Conservation (phyloP, 495 filamentous ascomycete species). For the Penicilliopsis zonata region DNA sequence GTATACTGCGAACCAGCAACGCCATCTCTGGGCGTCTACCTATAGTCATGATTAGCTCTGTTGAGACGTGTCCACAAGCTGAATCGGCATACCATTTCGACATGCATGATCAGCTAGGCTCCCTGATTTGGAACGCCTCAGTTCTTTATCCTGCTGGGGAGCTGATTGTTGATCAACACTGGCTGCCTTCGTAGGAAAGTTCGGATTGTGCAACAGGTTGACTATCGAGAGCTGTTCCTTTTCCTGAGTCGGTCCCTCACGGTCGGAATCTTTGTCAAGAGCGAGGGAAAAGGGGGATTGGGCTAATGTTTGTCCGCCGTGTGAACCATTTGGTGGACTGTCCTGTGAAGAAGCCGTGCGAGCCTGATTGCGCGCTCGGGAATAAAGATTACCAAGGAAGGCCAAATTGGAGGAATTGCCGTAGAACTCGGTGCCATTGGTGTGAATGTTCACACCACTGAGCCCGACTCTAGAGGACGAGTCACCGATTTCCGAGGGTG, state of each 20-base stretch:
- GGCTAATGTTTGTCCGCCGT: neutral
- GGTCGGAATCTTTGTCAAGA: conserved; percentile 2
- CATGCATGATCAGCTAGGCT: no score
- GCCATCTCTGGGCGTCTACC: conserved; percentile 1
- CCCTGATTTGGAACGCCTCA: neutral
- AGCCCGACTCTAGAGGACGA: conserved; percentile 11
- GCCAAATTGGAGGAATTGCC: conserved; percentile 16
- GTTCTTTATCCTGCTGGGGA: neutral
- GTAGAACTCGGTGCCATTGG: conserved; percentile 19
- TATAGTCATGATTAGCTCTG: neutral
- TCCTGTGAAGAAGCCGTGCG: neutral
- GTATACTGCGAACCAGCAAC: conserved; percentile 3
- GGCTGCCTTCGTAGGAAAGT: conserved; percentile 7
- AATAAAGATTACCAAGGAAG: conserved; percentile 13
- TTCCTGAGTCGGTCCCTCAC: conserved; percentile 2
- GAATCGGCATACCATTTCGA: no score
- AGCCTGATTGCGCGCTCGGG: conserved; percentile 10
- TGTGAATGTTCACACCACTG: conserved; percentile 14
- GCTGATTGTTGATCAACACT: neutral
- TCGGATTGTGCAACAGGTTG: conserved; percentile 14
- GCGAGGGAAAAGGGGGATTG: neutral
- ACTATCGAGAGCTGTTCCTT: conserved; percentile 14
- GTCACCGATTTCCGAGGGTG: conserved; percentile 10
- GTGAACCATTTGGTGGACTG: neutral
- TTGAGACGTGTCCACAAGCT: no score